These are phyloP conservation scores for Phytophthora vignae DNA, from an alignment of 352 stramenopile species.

Conservation along the genomic window DNA sequence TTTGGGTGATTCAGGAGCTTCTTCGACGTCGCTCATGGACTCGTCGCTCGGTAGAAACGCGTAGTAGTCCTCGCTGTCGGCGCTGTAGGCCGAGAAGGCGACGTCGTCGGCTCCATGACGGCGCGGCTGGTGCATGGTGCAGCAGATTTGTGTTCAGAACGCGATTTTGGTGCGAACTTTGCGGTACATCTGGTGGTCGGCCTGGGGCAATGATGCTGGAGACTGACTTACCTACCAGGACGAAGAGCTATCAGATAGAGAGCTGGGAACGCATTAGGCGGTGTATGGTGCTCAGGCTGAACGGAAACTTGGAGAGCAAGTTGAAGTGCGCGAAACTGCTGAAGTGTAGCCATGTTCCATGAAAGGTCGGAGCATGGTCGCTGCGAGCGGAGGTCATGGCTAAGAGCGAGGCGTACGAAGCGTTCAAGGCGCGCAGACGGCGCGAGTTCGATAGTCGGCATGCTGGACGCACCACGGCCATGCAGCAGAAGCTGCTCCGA, in stretches of 20 bases:
- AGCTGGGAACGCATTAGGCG: not conserved
- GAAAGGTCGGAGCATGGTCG: constrained; percentile 23
- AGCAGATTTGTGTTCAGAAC: not conserved
- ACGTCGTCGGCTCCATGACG: constrained; percentile 17
- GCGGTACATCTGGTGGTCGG: not conserved
- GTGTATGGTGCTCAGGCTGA: not conserved
- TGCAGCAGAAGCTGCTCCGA: constrained; percentile 35
- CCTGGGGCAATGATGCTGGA: no score
- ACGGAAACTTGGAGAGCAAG: not conserved
- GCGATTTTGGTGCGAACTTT: not conserved
- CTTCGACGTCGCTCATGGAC: constrained; percentile 49
- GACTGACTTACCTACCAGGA: no score
- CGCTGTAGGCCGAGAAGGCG: constrained; percentile 37
- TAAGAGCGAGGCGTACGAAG: constrained; percentile 30
- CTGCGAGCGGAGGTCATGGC: constrained; percentile 15
- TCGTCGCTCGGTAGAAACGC: constrained; percentile 68
- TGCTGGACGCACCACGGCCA: constrained; percentile 3
- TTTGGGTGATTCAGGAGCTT: constrained; percentile 12
- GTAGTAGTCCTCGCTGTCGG: constrained; percentile 66
- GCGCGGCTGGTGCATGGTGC: constrained; percentile 22
- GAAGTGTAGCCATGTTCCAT: constrained; percentile 34
- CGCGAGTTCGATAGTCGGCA: constrained; percentile 27
- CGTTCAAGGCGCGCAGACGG: constrained; percentile 31
- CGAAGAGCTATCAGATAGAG: not conserved
- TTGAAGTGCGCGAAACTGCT: constrained; percentile 15